These are phyloP conservation scores for carrot (Daucus carota) DNA, from an alignment of 129 eudicot genomes.

Conservation along the genomic window DH1_v3.0 NC_030384.2:14427001-14427500, in stretches of 20 bases:
- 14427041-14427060: not conserved
- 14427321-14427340: not conserved
- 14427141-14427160: not conserved
- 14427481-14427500: no score
- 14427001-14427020: no score
- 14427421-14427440: constrained; percentile 33
- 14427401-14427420: not conserved
- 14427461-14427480: constrained; percentile 60
- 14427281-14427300: not conserved
- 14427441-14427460: constrained; percentile 47
- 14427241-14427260: not conserved
- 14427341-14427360: not conserved
- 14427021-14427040: no score
- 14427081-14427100: not conserved
- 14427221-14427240: not conserved
- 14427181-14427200: not conserved
- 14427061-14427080: no score
- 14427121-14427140: not conserved
- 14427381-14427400: not conserved
- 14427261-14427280: not conserved
- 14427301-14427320: not conserved
- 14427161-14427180: not conserved
- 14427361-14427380: not conserved
- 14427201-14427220: not conserved
- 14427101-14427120: not conserved